phyloP scores from a whole-genome alignment of 2,329 filamentous ascomycete species.

The Thermothelomyces thermophilus region DNA sequence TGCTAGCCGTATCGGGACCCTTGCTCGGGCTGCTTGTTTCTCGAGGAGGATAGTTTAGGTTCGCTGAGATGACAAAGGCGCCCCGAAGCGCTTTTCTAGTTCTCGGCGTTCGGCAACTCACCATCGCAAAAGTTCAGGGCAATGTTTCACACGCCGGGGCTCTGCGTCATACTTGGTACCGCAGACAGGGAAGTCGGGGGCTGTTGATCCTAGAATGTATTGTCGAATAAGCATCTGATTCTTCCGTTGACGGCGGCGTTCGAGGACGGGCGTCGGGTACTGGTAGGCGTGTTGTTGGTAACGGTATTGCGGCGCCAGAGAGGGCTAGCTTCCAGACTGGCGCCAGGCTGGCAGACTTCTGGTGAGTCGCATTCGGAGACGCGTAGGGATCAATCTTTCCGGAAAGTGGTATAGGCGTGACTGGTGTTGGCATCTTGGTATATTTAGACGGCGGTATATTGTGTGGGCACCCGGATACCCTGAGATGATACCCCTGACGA shows the following conservation, averaged over 20 bases:
- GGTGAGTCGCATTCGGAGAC: constrained; percentile 20
- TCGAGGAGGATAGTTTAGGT: constrained; percentile 19
- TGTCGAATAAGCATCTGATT: constrained; percentile 38
- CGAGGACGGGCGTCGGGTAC: constrained; percentile 23
- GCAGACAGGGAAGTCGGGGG: constrained; percentile 29
- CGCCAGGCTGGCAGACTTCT: constrained; percentile 10
- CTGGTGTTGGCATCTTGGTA: constrained; percentile 13
- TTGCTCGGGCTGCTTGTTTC: constrained; percentile 9
- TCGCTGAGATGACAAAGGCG: constrained; percentile 10
- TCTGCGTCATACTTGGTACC: constrained; percentile 15
- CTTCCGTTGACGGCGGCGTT: constrained; percentile 30
- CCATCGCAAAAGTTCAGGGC: constrained; percentile 19
- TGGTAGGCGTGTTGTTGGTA: constrained; percentile 21
- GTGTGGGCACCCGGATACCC: constrained; percentile 5
- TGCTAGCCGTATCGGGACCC: not conserved
- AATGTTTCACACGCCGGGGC: constrained; percentile 13
- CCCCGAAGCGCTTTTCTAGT: constrained; percentile 6
- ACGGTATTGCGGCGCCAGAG: constrained; percentile 17
- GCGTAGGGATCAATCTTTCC: constrained; percentile 13
- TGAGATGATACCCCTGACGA: constrained; percentile 3
- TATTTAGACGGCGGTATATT: constrained; percentile 5
- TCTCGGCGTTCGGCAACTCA: constrained; percentile 16
- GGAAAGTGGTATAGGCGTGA: constrained; percentile 5
- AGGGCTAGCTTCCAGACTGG: constrained; percentile 9
- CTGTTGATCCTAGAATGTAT: constrained; percentile 35